A percentile compares a stretch with the other conserved stretches of the same genome.
These are phyloP conservation scores for Hortiboletus flavorubellus DNA, from an alignment of 768 basidiomycete species.

Conservation along the genomic window DNA sequence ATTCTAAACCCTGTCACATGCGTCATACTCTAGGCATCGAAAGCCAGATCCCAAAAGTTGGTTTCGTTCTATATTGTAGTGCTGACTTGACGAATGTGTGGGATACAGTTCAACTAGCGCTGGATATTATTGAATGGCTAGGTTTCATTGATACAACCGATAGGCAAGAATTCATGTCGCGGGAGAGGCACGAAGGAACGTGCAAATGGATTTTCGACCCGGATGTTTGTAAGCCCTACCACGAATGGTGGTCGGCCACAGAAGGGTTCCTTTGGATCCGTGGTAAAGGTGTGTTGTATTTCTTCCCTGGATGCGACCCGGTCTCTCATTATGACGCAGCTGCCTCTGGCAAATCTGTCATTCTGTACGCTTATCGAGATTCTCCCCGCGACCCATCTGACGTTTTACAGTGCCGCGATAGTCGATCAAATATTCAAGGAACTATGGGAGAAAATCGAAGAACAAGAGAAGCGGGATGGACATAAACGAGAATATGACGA, in stretches of 20 bases:
- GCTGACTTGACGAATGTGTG: constrained; percentile 1
- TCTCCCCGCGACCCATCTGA: constrained; percentile 4
- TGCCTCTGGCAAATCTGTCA: constrained; percentile 23
- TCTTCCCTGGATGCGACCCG: background rate
- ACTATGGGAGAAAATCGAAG: constrained; percentile 21
- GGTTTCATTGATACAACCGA: constrained; percentile 24
- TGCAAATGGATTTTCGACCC: constrained; percentile 24
- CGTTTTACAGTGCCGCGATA: constrained; percentile 16
- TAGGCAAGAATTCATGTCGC: constrained; percentile 23
- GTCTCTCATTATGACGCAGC: constrained; percentile 12
- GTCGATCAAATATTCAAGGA: constrained; percentile 24
- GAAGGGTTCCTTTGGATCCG: constrained; percentile 27
- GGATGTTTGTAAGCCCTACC: constrained; percentile 16
- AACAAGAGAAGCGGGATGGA: constrained; percentile 18
- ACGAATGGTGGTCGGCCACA: constrained; percentile 17
- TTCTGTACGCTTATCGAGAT: constrained; percentile 14
- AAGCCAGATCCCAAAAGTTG: constrained; percentile 24
- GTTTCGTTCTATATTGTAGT: background rate
- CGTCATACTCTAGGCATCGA: constrained; percentile 9
- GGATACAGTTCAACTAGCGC: constrained; percentile 21
- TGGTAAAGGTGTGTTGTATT: constrained; percentile 17
- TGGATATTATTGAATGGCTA: constrained; percentile 22
- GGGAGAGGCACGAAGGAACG: constrained; percentile 23
- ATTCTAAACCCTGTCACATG: background rate
- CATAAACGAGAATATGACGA: constrained; percentile 14